phyloP scores from a whole-genome alignment of 805 yeast genomes.

The Teunomyces atbi region DNA sequence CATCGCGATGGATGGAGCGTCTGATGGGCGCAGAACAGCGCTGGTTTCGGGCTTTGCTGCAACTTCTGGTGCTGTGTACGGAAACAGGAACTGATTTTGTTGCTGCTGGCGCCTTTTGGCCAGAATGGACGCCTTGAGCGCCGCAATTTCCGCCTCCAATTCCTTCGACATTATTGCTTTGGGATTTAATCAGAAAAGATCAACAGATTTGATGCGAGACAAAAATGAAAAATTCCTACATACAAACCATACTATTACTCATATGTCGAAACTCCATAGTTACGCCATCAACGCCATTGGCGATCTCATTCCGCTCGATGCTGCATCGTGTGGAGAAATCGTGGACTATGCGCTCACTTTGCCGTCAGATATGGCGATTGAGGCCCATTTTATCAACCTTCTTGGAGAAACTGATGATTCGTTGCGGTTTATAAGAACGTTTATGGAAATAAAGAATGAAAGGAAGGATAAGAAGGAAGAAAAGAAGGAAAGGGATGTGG shows the following conservation, averaged over 20 bases:
- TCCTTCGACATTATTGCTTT: conserved; percentile 11
- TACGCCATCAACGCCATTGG: conserved; percentile 28
- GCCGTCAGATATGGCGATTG: conserved; percentile 46
- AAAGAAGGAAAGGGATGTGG: no score
- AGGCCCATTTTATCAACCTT: conserved; percentile 52
- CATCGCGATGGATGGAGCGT: no score
- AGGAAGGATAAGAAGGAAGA: conserved; percentile 15
- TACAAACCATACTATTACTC: background rate
- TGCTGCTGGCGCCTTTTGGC: conserved; percentile 14
- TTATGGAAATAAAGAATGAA: conserved; percentile 40
- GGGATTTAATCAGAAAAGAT: no score
- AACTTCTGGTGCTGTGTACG: background rate
- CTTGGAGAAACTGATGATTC: conserved; percentile 59
- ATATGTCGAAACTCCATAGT: conserved; percentile 17
- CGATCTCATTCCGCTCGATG: conserved; percentile 55
- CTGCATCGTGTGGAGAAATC: conserved; percentile 53
- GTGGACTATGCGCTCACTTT: conserved; percentile 51
- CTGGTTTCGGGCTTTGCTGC: background rate
- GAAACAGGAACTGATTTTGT: background rate
- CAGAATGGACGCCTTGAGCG: conserved; percentile 24
- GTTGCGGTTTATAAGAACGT: conserved; percentile 44
- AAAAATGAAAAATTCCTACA: background rate
- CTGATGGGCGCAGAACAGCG: no score
- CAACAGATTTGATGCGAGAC: no score
- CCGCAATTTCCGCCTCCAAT: conserved; percentile 30